These are phyloP conservation scores for Forsythia suspensa DNA, from an alignment of 257 asterid species.

Conservation along the genomic window DNA sequence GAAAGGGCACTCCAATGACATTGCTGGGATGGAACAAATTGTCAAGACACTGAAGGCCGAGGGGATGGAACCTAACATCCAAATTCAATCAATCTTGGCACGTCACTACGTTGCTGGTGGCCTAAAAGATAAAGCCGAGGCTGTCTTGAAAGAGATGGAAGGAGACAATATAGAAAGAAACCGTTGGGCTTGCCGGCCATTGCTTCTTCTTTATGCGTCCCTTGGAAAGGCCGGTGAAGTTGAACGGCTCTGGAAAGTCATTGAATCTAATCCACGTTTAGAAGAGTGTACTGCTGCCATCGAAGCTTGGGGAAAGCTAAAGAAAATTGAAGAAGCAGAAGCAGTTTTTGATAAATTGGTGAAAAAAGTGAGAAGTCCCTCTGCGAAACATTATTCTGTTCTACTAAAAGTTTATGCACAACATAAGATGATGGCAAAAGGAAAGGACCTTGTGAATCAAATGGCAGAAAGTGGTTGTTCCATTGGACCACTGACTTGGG, in stretches of 20 bases:
- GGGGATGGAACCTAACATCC: constrained; percentile 46
- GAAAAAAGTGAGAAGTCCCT: constrained; percentile 33
- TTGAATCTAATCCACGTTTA: constrained; percentile 47
- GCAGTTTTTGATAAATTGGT: constrained; percentile 46
- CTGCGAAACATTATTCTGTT: constrained; percentile 36
- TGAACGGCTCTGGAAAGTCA: constrained; percentile 56
- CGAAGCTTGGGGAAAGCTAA: constrained; percentile 70
- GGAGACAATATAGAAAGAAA: constrained; percentile 37
- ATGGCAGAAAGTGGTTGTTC: constrained; percentile 49
- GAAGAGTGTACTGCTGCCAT: constrained; percentile 60
- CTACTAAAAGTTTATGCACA: constrained; percentile 56
- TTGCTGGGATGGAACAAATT: constrained; percentile 69
- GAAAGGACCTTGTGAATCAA: constrained; percentile 61
- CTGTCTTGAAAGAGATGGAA: constrained; percentile 67
- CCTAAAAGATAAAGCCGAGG: constrained; percentile 63
- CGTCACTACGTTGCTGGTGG: constrained; percentile 48
- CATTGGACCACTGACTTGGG: constrained; percentile 53
- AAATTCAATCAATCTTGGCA: constrained; percentile 38
- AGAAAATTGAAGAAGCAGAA: constrained; percentile 70
- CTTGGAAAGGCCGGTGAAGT: constrained; percentile 66
- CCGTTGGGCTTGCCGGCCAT: constrained; percentile 42
- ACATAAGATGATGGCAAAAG: constrained; percentile 64
- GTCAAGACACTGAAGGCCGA: constrained; percentile 66
- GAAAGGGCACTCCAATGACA: constrained; percentile 66
- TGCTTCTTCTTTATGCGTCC: constrained; percentile 69